Conservation (phyloP, 345 rosid genomes). For the Eucalyptus erythrocorys region DNA sequence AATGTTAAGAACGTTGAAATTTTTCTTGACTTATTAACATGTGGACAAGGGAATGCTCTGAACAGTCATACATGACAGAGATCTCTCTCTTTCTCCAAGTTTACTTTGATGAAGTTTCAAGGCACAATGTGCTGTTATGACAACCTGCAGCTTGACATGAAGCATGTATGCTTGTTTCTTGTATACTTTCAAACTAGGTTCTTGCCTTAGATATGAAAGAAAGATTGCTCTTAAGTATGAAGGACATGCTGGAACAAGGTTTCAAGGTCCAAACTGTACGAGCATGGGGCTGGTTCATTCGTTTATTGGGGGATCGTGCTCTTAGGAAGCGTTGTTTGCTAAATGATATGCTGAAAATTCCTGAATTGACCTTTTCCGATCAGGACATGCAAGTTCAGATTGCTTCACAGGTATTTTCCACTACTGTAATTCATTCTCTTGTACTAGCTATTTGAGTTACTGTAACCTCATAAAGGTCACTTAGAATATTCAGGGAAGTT, state of each 20-base stretch:
- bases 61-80: not conserved
- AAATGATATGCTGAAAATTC: conserved; percentile 46
- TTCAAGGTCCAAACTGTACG: conserved; percentile 35
- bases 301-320: conserved; percentile 27
- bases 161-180: not conserved
- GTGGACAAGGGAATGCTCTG: not conserved
- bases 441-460: not conserved
- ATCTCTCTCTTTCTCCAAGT: not conserved
- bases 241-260: conserved; percentile 27
- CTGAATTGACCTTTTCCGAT: conserved; percentile 40
- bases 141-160: not conserved
- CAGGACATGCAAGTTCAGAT: conserved; percentile 39
- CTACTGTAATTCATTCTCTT: not conserved
- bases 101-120: not conserved
- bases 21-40: not conserved
- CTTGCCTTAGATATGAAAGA: conserved; percentile 18
- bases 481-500: not conserved
- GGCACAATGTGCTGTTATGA: not conserved
- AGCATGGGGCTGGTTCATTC: conserved; percentile 56
- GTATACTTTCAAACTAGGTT: not conserved
- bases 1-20: not conserved
- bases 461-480: not conserved
- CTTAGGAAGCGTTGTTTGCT: conserved; percentile 22
- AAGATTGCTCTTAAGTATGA: conserved; percentile 25
- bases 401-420: conserved; percentile 37